phyloP scores from a whole-genome alignment of 1,284 basidiomycete species.

The Ganoderma multipileum region DNA sequence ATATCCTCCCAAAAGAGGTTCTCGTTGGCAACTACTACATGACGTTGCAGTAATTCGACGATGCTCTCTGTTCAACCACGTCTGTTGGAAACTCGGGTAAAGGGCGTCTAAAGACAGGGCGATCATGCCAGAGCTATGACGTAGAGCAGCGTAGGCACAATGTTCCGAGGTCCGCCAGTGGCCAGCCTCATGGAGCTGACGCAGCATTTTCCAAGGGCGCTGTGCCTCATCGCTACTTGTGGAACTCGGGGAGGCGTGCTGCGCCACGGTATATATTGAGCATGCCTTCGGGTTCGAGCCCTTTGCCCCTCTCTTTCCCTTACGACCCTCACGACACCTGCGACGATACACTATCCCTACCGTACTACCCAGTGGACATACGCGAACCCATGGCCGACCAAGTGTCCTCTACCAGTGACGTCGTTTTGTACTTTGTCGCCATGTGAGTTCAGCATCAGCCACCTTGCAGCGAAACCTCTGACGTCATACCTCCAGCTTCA shows the following conservation, averaged over 20 bases:
- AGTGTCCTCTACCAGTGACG: slow-evolving; percentile 45
- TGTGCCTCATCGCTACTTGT: background rate
- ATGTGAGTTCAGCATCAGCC: slow-evolving; percentile 44
- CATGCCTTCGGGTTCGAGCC: background rate
- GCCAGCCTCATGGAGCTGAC: background rate
- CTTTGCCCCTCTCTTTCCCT: background rate
- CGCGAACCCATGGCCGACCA: slow-evolving; percentile 17
- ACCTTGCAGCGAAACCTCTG: background rate
- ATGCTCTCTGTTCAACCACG: background rate
- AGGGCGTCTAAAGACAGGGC: background rate
- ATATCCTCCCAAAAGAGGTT: background rate
- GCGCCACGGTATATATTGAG: slow-evolving; percentile 1
- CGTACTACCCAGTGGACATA: background rate
- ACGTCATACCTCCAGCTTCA: slow-evolving; percentile 43
- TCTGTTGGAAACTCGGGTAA: background rate
- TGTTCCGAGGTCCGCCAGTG: background rate
- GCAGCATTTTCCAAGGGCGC: background rate
- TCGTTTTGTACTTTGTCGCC: slow-evolving; percentile 56
- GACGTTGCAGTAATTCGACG: background rate
- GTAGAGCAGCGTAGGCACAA: background rate
- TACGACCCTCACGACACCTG: slow-evolving; percentile 11
- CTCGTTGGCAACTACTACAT: background rate
- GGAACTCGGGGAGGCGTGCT: background rate
- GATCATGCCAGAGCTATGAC: slow-evolving; percentile 17
- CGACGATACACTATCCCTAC: background rate